Evolutionary conservation across 169 alveolate genomes (phyloP).

Genomic region (Eimeria praecox): DNA sequence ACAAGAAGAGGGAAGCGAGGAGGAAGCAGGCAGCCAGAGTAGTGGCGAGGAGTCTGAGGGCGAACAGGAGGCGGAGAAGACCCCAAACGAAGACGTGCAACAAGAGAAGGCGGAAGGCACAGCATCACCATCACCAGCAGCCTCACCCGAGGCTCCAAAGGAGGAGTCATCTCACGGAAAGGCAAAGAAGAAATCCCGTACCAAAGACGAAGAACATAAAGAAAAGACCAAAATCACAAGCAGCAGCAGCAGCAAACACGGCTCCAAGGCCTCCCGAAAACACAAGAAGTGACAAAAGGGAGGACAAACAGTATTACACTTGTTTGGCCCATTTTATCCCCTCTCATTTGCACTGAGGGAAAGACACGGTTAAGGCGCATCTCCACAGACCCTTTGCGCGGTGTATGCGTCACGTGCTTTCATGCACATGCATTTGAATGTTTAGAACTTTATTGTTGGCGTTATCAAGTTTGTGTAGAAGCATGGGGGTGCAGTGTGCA

Average conservation of each 20-base stretch:
- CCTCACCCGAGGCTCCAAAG: slow-evolving; percentile 11
- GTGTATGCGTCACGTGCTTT: neutral
- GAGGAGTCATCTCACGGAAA: slow-evolving; percentile 12
- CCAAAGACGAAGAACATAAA: slow-evolving; percentile 8
- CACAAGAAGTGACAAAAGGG: slow-evolving; percentile 43
- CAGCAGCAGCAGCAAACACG: slow-evolving; percentile 38
- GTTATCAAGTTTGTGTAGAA: neutral
- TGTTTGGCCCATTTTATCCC: neutral
- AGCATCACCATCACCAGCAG: neutral
- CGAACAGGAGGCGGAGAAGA: neutral
- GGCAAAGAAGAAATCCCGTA: neutral
- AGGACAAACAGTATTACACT: neutral
- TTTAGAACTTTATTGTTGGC: neutral
- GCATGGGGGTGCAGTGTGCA: neutral
- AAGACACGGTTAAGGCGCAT: neutral
- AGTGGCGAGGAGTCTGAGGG: slow-evolving; percentile 42
- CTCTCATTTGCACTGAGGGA: neutral
- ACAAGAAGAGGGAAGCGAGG: slow-evolving; percentile 28
- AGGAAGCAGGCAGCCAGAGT: neutral
- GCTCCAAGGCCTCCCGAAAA: slow-evolving; percentile 24
- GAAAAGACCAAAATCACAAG: neutral
- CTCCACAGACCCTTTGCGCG: neutral
- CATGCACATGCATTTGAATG: neutral
- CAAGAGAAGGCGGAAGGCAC: neutral
- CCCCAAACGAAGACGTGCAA: neutral